Base-by-base conservation (phyloP, 768 basidiomycete genomes). In the Xanthoconium stramineum region DNA sequence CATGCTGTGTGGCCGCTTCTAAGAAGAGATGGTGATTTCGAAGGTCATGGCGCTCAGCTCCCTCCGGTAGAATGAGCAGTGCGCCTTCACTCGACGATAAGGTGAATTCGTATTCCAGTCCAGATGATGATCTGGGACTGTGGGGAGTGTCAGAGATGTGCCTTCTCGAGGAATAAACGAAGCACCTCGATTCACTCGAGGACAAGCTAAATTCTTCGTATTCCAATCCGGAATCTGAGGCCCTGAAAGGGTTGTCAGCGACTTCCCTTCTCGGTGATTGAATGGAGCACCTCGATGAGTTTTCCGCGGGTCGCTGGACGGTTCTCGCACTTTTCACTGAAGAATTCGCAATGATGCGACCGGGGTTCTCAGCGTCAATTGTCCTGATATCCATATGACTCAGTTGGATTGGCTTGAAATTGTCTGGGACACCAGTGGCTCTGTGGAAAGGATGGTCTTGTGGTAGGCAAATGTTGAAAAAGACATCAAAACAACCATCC, bases 401-500 rank as follows among this genome's bases (percentile, higher is more conserved):
- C 17, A 60, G 44, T 19, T 17, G 11, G 24, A 75, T 37, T 3
- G 20, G 35, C 35, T 13, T 11, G 35, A 48, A 48, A 9, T 37
- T 37, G 20, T 37, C 47, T 3, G 47, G 47, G 9, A 48, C 47
- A 4, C 47, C 39, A 20, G 45, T 53, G 9, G 43, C 44, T 32
- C 33, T 42, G 9, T 57, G 48, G n/a, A 49, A 61, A 2, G 58
- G 36, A 44, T 75, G 70, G n/a, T 72, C 62, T 7, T 61, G 68
- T 35, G 72, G 66, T 4, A 72, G 52, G 36, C 67, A 71, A 4
- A 75, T 67, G 45, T 73, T 76, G 62, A 76, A 76, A 2, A 73
- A 65, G 42, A 71, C 71, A 20, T 70, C 67, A 30, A 76, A 77
- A 8, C 60, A 57, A n/a, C 74, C 75, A 42, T 64, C 57, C 2